Percentiles rank a stretch among this genome's conserved stretches.
phyloP scores from a whole-genome alignment of 2,329 filamentous ascomycete genomes.

The Hymenoscyphus occultus region DNA sequence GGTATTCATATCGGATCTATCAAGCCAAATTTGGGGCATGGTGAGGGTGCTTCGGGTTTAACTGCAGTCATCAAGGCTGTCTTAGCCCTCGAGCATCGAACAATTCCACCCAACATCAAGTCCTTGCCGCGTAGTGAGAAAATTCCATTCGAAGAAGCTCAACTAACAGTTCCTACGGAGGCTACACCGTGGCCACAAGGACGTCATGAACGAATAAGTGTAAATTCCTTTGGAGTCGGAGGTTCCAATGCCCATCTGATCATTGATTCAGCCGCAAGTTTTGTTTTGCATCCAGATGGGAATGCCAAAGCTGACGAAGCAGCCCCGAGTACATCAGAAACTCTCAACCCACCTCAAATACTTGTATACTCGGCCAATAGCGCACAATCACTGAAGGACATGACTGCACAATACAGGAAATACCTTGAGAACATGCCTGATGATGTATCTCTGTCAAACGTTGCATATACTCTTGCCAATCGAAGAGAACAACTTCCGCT shows the following conservation, averaged over 20 bases:
- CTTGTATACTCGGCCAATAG: no score
- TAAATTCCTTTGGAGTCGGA: conserved; percentile 32
- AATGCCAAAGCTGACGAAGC: no score
- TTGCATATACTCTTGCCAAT: no score
- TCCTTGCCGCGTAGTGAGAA: conserved; percentile 1
- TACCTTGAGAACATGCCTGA: no score
- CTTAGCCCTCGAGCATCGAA: conserved; percentile 18
- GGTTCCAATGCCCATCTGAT: conserved; percentile 34
- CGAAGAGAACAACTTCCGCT: no score
- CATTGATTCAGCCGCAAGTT: no score
- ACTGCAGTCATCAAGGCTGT: conserved; percentile 25
- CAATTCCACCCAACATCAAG: conserved; percentile 6
- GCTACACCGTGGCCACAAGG: conserved; percentile 16
- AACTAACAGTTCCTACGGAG: neutral
- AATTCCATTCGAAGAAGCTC: conserved; percentile 20
- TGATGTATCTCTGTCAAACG: no score
- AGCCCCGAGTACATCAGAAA: no score
- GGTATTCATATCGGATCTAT: conserved; percentile 27
- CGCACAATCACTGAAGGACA: no score
- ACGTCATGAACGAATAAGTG: conserved; percentile 45
- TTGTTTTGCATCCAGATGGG: no score
- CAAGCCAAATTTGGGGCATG: conserved; percentile 37
- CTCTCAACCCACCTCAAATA: no score
- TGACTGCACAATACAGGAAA: no score
- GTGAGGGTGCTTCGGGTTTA: conserved; percentile 19